Base-by-base conservation (phyloP, 2,329 filamentous ascomycete species). In the Aspergillus melleus region DNA sequence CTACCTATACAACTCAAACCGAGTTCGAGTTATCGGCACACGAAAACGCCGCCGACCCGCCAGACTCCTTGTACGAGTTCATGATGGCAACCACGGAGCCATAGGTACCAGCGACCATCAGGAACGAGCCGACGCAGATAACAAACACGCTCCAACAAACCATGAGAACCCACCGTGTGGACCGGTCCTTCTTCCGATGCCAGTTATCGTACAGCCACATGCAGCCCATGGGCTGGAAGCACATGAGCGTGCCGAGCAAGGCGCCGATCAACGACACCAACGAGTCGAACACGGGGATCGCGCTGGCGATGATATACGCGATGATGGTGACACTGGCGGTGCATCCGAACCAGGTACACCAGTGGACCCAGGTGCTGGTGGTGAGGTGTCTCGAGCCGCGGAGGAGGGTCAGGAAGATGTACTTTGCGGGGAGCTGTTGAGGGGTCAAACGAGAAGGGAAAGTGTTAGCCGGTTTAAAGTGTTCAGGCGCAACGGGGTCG, bases 41-140 rank as follows among this genome's bases (percentile, higher is more conserved):
- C 3, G 77, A 77, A 72, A 76, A 80, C 0, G 77, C 76, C 6
- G 67, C 63, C 0, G 76, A 74, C 0, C 76, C 77, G 1, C 75
- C 76, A 2, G 68, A 68, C 4, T 61, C 61, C 20, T 68, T 67
- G 54, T 81, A 79, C 3, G 46, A 32, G 1, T 58, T 44, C 5
- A 78, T 74, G 49, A 80, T 78, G 1, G 66, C 72, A 8, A 79
- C 70, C 2, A 82, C 66, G 0, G 78, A 77, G 0, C 77, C 79
- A 50, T 81, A 81, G 0, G 78, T 80, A 0, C 79, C 80, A 4
- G 70, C 76, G 49, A 81, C 61, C 70, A 76, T 81, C 19, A 81
- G 61, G 59, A 81, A 81, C 0, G 63, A 70, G 5, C 78, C 78
- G 0, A 65, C 59, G 2, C 73, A 50, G 19, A 80, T 70, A 16